Evolutionary conservation across 257 asterid genomes (phyloP).

Genomic region (Anisodus acutangulus): DNA sequence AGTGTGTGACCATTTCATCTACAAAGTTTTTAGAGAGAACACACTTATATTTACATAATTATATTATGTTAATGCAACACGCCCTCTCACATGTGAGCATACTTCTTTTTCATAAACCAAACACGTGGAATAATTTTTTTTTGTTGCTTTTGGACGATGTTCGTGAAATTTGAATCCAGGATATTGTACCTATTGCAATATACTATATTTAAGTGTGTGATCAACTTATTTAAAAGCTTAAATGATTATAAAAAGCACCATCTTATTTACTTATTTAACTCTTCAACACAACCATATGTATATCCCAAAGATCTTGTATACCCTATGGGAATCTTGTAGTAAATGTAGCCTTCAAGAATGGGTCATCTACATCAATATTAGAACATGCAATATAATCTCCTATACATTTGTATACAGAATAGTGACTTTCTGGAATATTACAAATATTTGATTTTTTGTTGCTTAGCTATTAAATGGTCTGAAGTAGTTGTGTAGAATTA

Average conservation of each 20-base stretch:
- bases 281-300: not conserved
- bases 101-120: not conserved
- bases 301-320: not conserved
- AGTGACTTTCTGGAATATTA: not conserved
- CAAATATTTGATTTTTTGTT: not conserved
- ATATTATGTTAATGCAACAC: not conserved
- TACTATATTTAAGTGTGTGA: not conserved
- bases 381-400: slow-evolving; percentile 24
- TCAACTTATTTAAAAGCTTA: not conserved
- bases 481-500: not conserved
- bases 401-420: not conserved
- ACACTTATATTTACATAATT: not conserved
- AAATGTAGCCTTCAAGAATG: slow-evolving; percentile 8
- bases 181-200: too few species aligned
- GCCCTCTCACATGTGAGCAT: not conserved
- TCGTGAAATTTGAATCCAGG: not conserved
- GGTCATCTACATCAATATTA: slow-evolving; percentile 11
- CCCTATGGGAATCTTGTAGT: not conserved
- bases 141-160: not conserved
- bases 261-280: not conserved
- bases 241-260: not conserved
- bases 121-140: not conserved
- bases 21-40: not conserved
- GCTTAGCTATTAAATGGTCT: slow-evolving; percentile 12
- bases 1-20: not conserved